Evolutionary conservation across 352 stramenopile species (phyloP), one percentile per base, ranked within the genome.

Genomic region (Blastocystis sp.): DNA sequence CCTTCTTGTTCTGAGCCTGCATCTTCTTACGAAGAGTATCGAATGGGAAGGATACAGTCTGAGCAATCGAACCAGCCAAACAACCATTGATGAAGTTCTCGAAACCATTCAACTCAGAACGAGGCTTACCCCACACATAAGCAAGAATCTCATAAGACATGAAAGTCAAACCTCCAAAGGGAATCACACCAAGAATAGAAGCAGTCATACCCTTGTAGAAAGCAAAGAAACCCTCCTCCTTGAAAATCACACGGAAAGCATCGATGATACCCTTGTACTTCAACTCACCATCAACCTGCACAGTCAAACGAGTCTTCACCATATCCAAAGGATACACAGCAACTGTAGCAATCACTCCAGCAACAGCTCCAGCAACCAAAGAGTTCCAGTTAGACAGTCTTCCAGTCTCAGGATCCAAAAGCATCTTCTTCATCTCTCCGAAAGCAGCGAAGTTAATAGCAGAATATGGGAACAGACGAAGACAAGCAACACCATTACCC

Each of bases 111-210:
- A 85, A n/a, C 61, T 85, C 66, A n/a, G 7, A 24, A 74, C 66
- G 56, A 80, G 73, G 73, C 51, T 85, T 85, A 27, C 73, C 73
- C 73, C 73, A 85, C 14, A 85, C 42, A 27, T 65, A 51, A n/a
- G 73, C 56, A 21, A 85, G 66, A 80, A 85, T 75, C 46, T 85
- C 73, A 32, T 85, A 85, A 42, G 49, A 51, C 73, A 85, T 85
- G 73, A 85, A 85, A 21, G n/a, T 21, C 14, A 75, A 24, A 32
- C 73, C 73, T 77, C 39, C 37, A 56, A 85, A 85, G 24, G 73
- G 73, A 85, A 85, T 85, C 39, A 85, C 73, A 85, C 73, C 73
- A n/a, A 80, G 56, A 85, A 85, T 85, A 27, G 73, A 85, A 80
- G 73, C 73, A 73, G 61, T 0, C 0, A 85, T 0, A 85, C 73